These are phyloP conservation scores for Jaltomata sinuosa DNA, from an alignment of 257 asterid species.

Conservation along the genomic window DNA sequence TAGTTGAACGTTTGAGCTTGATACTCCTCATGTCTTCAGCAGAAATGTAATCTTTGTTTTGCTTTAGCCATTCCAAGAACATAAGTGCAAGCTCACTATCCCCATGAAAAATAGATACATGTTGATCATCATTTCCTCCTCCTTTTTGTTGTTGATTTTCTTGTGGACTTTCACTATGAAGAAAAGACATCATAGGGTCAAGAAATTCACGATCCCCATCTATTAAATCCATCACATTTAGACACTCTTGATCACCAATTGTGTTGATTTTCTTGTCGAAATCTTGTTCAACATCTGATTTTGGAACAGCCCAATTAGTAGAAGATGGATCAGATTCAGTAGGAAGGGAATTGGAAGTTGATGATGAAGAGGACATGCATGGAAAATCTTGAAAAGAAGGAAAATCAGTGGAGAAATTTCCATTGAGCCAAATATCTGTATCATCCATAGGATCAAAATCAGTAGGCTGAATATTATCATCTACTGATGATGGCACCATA, in stretches of 20 bases:
- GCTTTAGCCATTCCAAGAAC: constrained; percentile 83
- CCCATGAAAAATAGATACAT: constrained; percentile 39
- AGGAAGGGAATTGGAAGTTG: constrained; percentile 36
- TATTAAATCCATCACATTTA: constrained; percentile 52
- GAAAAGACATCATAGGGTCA: constrained; percentile 55
- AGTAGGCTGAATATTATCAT: background rate
- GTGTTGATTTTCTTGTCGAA: constrained; percentile 1
- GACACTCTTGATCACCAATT: constrained; percentile 28
- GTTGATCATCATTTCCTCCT: constrained; percentile 4
- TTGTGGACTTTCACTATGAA: constrained; percentile 28
- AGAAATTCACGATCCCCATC: constrained; percentile 46
- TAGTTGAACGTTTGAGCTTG: constrained; percentile 69
- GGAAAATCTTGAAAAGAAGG: constrained; percentile 71
- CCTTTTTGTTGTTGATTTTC: constrained; percentile 9
- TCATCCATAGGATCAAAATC: constrained; percentile 27
- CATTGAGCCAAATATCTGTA: constrained; percentile 44
- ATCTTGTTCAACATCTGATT: constrained; percentile 22
- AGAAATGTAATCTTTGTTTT: constrained; percentile 58
- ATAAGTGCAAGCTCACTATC: constrained; percentile 54
- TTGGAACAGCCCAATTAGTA: constrained; percentile 26
- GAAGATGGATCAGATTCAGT: constrained; percentile 17
- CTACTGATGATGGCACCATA: background rate
- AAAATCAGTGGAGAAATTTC: constrained; percentile 40
- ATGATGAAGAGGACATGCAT: constrained; percentile 20
- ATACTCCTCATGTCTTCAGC: constrained; percentile 83